Percentiles rank a stretch among this genome's conserved stretches.
These are phyloP conservation scores for Cucurbita moschata DNA, from an alignment of 306 rosid genomes.

Conservation along the genomic window DNA sequence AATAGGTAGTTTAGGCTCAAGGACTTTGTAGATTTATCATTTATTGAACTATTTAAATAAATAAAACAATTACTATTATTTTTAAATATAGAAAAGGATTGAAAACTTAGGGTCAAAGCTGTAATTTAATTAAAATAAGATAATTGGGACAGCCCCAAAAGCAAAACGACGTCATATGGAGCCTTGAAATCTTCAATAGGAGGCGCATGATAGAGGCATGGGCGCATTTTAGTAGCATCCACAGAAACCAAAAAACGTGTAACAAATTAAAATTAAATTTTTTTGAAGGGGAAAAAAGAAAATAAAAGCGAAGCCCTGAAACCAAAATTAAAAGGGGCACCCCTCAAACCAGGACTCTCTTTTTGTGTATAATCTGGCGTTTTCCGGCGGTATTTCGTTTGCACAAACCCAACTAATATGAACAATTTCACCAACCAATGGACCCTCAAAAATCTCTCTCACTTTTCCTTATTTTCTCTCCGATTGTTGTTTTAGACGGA, in stretches of 20 bases:
- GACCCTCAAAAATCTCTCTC: constrained; percentile 1
- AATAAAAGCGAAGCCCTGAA: background rate
- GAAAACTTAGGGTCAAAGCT: background rate
- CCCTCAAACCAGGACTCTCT: background rate
- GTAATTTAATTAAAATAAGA: background rate
- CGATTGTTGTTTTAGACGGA: background rate
- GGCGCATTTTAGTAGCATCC: constrained; percentile 2
- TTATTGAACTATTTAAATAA: too few species aligned
- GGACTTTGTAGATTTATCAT: background rate
- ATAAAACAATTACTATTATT: too few species aligned
- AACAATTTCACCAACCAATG: background rate
- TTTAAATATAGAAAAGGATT: background rate
- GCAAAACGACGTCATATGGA: background rate
- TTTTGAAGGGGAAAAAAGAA: background rate
- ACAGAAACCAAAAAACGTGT: constrained; percentile 5
- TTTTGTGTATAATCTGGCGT: constrained; percentile 29
- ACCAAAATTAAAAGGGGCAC: background rate
- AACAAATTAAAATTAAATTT: background rate
- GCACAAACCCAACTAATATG: background rate
- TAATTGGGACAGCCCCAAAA: background rate
- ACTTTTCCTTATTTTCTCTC: background rate
- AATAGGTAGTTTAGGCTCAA: background rate
- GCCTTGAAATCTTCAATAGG: background rate
- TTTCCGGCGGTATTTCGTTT: constrained; percentile 37
- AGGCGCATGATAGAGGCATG: background rate